Evolutionary conservation across 352 stramenopile genomes (phyloP), one percentile per base, ranked within the genome.

Genomic region (Phytophthora palmivora): DNA sequence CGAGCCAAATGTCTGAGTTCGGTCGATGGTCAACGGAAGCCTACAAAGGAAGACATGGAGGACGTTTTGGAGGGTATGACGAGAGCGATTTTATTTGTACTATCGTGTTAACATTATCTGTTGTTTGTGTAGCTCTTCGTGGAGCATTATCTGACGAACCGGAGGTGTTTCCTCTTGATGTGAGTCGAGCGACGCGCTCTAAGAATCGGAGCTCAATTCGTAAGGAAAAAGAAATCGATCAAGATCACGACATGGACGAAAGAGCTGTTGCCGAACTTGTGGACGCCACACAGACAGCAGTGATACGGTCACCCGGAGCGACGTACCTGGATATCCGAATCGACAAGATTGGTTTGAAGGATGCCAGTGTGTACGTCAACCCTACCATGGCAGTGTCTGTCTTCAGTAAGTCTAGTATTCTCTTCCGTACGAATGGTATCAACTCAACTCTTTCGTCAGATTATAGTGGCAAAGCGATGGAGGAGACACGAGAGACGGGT

Each of bases 31-130:
- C 68, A 88, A 42, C 65, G 56, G n/a, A 69, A 77, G 6, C 82
- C 80, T 7, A 85, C 78, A 14, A 87, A 87, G 41, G 80, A 88
- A n/a, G 80, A 90, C 54, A 89, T 89, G 76, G 72, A 86, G 24
- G 69, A 79, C 8, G 71, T 88, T 5, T 61, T 88, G 11, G 63
- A 85, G 34, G 76, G 82, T 91, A 65, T 18, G 66, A 10, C 49
- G 51, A 19, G 37, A 43, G n/a, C n/a, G 15, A 53, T 33, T 16
- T 30, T 3, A 15, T 32, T 6, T 2, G 22, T 14, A 16, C 3
- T 44, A 4, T 18, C 30, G 14, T 32, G 5, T 33, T 63, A 28
- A 56, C 38, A 15, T 4, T 38, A 2, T 19, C 16, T 41, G 19
- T 21, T 36, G 28, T 9, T 30, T 16, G 7, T 58, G 43, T 44